Evolutionary conservation across 805 yeast genomes (phyloP).

Genomic region (Hermanozyma aechmeae): DNA sequence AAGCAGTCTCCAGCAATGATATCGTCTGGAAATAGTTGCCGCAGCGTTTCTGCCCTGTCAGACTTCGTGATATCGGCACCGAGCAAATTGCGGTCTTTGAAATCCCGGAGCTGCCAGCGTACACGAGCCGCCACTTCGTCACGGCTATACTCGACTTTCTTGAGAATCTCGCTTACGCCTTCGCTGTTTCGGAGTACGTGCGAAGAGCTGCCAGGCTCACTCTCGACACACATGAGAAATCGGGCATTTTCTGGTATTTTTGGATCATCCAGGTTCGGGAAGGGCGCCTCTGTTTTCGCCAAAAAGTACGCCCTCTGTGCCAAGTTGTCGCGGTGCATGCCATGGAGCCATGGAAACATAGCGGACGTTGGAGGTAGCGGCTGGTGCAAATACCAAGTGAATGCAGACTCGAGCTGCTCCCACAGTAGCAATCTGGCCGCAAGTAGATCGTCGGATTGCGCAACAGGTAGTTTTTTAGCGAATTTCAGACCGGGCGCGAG

Average conservation of each 20-base stretch:
- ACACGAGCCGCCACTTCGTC: too few species aligned
- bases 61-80: too few species aligned
- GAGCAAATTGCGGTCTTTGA: too few species aligned
- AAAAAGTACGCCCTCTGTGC: conserved; percentile 43
- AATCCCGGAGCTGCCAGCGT: too few species aligned
- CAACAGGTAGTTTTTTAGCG: neutral
- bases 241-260: conserved; percentile 13
- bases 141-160: conserved; percentile 35
- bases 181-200: conserved; percentile 44
- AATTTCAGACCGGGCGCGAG: neutral
- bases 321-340: conserved; percentile 48
- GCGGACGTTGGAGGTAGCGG: conserved; percentile 50
- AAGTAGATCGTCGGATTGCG: neutral
- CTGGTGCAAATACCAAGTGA: conserved; percentile 28
- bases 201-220: neutral
- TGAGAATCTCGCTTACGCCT: conserved; percentile 43
- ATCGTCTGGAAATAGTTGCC: conserved; percentile 9
- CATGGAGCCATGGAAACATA: conserved; percentile 91
- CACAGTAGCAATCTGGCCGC: conserved; percentile 1
- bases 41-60: too few species aligned
- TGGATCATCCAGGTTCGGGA: conserved; percentile 1
- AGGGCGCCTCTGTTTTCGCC: conserved; percentile 13
- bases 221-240: conserved; percentile 28
- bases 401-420: conserved; percentile 13
- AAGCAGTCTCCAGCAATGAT: conserved; percentile 33